Percentiles rank a stretch among this genome's conserved stretches.
Evolutionary conservation across 2,329 filamentous ascomycete species (phyloP).

Genomic region (Diplocarpon rosae): DNA sequence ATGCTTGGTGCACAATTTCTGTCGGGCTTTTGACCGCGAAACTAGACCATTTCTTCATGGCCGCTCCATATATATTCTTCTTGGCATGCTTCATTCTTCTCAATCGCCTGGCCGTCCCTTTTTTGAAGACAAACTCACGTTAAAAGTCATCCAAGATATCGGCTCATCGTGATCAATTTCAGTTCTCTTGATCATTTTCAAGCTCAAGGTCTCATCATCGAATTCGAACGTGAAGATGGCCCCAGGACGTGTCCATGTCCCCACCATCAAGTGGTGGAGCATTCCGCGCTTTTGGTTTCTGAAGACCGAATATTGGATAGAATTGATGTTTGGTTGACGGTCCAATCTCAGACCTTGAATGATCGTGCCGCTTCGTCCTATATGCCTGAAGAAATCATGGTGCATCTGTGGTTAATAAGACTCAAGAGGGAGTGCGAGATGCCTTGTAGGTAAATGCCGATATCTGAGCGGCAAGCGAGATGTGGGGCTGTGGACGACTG

Average conservation of each 20-base stretch:
- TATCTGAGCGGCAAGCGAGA: too few relatives aligned
- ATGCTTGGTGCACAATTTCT: slow-evolving; percentile 63
- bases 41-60: slow-evolving; percentile 89
- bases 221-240: slow-evolving; percentile 86
- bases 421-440: too few relatives aligned
- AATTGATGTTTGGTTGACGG: not conserved
- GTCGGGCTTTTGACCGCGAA: slow-evolving; percentile 66
- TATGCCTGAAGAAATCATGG: not conserved
- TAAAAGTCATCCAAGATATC: slow-evolving; percentile 90
- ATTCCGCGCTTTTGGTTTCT: slow-evolving; percentile 33
- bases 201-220: slow-evolving; percentile 66
- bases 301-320: not conserved
- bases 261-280: slow-evolving; percentile 86
- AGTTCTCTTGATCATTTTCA: slow-evolving; percentile 69
- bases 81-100: slow-evolving; percentile 52
- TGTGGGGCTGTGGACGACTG: too few relatives aligned
- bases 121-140: slow-evolving; percentile 40
- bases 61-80: slow-evolving; percentile 78
- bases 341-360: not conserved
- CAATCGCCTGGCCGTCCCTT: not conserved
- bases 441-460: too few relatives aligned
- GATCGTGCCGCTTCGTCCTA: not conserved
- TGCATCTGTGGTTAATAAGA: not conserved
- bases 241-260: slow-evolving; percentile 82
- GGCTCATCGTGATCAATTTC: slow-evolving; percentile 74